Evolutionary conservation across 257 asterid genomes (phyloP).

Genomic region (Jacaranda copaia): DNA sequence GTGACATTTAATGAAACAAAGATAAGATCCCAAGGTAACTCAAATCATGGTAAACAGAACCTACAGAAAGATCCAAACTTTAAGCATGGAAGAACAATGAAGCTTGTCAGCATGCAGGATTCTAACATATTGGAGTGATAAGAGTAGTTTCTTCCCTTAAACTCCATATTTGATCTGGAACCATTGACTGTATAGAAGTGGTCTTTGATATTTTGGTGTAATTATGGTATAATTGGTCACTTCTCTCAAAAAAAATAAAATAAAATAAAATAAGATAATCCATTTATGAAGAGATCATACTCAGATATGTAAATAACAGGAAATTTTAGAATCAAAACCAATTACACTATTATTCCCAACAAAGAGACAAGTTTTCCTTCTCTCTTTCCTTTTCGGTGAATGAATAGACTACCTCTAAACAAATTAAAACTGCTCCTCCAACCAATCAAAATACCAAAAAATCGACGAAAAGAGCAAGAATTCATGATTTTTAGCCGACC

Average conservation of each 20-base stretch:
- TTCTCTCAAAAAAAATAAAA: background rate
- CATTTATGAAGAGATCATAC: constrained; percentile 26
- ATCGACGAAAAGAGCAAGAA: background rate
- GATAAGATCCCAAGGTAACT: constrained; percentile 17
- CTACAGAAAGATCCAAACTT: constrained; percentile 22
- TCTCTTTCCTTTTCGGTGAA: background rate
- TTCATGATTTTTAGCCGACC: background rate
- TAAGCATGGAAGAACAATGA: constrained; percentile 2
- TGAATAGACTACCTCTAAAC: background rate
- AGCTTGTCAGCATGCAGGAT: background rate
- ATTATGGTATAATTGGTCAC: background rate
- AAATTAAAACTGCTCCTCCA: background rate
- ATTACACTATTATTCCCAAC: constrained; percentile 1
- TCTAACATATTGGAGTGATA: constrained; percentile 4
- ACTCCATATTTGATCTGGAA: background rate
- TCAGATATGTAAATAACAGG: constrained; percentile 13
- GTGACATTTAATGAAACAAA: background rate
- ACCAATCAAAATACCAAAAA: constrained; percentile 14
- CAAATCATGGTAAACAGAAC: constrained; percentile 12
- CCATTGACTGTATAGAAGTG: too few relatives aligned
- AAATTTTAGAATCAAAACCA: constrained; percentile 19
- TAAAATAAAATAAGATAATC: too few relatives aligned
- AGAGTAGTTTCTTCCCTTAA: background rate
- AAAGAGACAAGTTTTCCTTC: background rate
- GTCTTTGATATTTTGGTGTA: too few relatives aligned